Percentiles rank a stretch among this genome's conserved stretches.
phyloP scores from a whole-genome alignment of 352 stramenopile species.

The Phytophthora europaea region DNA sequence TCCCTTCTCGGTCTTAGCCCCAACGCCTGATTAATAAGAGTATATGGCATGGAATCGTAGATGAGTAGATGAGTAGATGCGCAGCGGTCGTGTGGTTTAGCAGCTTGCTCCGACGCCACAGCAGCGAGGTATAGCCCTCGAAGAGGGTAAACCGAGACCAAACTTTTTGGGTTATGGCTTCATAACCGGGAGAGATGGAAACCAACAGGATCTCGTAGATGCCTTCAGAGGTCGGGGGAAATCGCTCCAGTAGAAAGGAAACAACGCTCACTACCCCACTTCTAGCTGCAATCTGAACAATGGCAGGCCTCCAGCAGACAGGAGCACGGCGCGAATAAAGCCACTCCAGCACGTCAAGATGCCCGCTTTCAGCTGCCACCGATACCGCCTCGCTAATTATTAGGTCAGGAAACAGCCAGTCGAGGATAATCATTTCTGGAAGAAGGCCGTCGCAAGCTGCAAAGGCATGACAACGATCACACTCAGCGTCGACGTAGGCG shows the following conservation, averaged over 20 bases:
- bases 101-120: too few species aligned
- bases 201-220: neutral
- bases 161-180: neutral
- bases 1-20: too few species aligned
- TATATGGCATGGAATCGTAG: too few species aligned
- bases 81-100: too few species aligned
- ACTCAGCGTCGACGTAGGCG: too few species aligned
- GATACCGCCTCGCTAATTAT: constrained; percentile 1
- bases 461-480: neutral
- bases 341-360: neutral
- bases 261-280: neutral
- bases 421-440: neutral
- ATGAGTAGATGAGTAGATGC: too few species aligned
- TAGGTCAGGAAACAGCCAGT: neutral
- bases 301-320: constrained; percentile 7
- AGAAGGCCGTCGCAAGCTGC: neutral
- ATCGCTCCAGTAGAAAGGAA: neutral
- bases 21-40: too few species aligned
- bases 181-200: neutral
- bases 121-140: too few species aligned
- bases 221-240: neutral
- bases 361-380: neutral
- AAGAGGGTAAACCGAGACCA: constrained; percentile 2
- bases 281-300: neutral
- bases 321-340: neutral